Conservation (phyloP, 345 rosid species). For the Firmiana major region DNA sequence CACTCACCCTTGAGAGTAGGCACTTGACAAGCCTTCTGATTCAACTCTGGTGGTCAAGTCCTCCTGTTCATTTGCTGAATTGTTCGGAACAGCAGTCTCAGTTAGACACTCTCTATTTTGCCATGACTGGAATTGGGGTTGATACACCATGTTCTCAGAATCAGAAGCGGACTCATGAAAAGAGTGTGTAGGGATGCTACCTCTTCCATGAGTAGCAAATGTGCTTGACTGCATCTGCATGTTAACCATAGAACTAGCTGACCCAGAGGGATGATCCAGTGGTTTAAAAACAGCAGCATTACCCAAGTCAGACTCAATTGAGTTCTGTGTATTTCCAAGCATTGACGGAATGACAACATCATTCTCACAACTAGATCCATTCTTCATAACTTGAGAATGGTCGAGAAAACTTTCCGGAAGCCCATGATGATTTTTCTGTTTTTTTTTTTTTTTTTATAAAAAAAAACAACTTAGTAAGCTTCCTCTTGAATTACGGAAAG, state of each 20-base stretch:
- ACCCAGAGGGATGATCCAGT: slow-evolving; percentile 27
- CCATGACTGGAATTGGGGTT: slow-evolving; percentile 42
- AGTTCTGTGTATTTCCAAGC: slow-evolving; percentile 33
- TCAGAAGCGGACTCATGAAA: slow-evolving; percentile 40
- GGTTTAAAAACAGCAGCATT: slow-evolving; percentile 33
- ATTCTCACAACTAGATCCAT: slow-evolving; percentile 43
- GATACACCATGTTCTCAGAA: slow-evolving; percentile 45
- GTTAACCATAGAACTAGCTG: slow-evolving; percentile 27
- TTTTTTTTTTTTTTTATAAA: no score
- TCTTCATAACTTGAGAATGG: slow-evolving; percentile 40
- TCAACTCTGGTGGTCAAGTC: slow-evolving; percentile 27
- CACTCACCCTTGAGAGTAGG: slow-evolving; percentile 66
- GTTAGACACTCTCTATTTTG: slow-evolving; percentile 31
- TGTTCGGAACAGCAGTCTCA: slow-evolving; percentile 28
- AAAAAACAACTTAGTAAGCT: background rate
- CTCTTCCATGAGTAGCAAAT: slow-evolving; percentile 36
- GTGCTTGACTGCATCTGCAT: slow-evolving; percentile 31
- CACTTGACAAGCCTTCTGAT: slow-evolving; percentile 42
- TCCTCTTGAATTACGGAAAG: background rate
- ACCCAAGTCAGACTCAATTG: slow-evolving; percentile 42
- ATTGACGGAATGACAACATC: slow-evolving; percentile 30
- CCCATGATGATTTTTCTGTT: slow-evolving; percentile 47
- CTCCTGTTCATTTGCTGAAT: slow-evolving; percentile 28
- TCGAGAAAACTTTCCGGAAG: slow-evolving; percentile 41
- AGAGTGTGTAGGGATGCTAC: slow-evolving; percentile 18